These are phyloP conservation scores for Collybia sordida DNA, from an alignment of 768 basidiomycete species.

Conservation along the genomic window DNA sequence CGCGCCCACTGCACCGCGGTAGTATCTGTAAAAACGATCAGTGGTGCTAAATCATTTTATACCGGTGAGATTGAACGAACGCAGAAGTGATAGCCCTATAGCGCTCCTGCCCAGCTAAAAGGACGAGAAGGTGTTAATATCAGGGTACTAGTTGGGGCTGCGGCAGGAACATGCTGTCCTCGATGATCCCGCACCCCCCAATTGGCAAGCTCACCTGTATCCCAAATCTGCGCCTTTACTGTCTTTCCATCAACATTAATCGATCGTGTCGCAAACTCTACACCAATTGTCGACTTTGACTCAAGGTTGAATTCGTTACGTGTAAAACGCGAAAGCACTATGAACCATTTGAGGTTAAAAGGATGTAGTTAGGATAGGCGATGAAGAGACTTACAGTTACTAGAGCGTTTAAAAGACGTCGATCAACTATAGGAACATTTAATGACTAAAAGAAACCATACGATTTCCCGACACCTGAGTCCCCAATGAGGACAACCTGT, in stretches of 20 bases:
- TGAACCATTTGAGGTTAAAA: neutral
- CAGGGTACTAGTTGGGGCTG: neutral
- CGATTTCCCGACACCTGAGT: slow-evolving; percentile 99
- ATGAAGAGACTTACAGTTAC: slow-evolving; percentile 56
- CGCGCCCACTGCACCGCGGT: slow-evolving; percentile 94
- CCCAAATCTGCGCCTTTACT: slow-evolving; percentile 99
- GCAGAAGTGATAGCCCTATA: slow-evolving; percentile 98
- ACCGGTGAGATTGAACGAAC: slow-evolving; percentile 41
- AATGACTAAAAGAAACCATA: slow-evolving; percentile 48
- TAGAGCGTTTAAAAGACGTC: slow-evolving; percentile 21
- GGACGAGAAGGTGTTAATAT: slow-evolving; percentile 4
- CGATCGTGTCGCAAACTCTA: slow-evolving; percentile 96
- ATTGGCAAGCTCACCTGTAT: slow-evolving; percentile 70
- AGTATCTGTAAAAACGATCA: slow-evolving; percentile 61
- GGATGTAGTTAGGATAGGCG: neutral
- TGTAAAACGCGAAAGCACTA: slow-evolving; percentile 99
- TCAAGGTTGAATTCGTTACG: slow-evolving; percentile 99
- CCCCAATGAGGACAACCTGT: slow-evolving; percentile 97
- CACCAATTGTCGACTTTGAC: slow-evolving; percentile 98
- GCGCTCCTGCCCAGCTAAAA: slow-evolving; percentile 91
- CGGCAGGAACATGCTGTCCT: neutral
- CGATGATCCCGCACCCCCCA: slow-evolving; percentile 1
- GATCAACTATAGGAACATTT: slow-evolving; percentile 5
- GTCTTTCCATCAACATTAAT: slow-evolving; percentile 96
- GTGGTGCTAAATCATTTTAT: neutral